Conservation (phyloP, 192 early-diverging fungal genomes). For the Blastocladiella britannica region DNA sequence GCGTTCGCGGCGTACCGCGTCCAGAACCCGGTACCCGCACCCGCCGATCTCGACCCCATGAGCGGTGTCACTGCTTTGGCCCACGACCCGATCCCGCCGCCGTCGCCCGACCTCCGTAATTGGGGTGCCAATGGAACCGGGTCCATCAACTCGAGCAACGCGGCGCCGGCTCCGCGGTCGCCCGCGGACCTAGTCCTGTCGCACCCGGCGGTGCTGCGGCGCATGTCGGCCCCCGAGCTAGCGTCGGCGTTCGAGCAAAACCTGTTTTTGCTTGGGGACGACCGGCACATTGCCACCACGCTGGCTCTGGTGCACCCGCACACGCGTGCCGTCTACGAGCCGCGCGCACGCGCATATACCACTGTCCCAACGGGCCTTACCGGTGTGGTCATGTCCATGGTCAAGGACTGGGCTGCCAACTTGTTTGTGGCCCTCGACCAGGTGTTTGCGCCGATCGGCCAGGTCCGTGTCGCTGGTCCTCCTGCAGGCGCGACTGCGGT, state of each 20-base stretch:
- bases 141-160: not conserved
- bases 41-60: no score
- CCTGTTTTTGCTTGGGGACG: not conserved
- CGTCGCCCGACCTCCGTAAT: not conserved
- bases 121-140: not conserved
- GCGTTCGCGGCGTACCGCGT: not conserved
- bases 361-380: not conserved
- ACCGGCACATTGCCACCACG: not conserved
- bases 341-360: not conserved
- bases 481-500: not conserved
- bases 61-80: no score
- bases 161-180: no score
- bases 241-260: not conserved
- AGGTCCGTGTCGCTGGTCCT: no score
- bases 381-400: not conserved
- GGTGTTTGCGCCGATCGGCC: not conserved
- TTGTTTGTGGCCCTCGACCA: not conserved
- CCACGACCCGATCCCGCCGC: no score
- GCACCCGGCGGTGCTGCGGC: not conserved
- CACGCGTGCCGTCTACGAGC: not conserved
- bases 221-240: not conserved
- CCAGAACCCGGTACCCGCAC: not conserved
- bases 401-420: not conserved
- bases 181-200: no score
- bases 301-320: not conserved